Evolutionary conservation across 352 stramenopile species (phyloP).

Genomic region (Halophytophthora polymorphica): DNA sequence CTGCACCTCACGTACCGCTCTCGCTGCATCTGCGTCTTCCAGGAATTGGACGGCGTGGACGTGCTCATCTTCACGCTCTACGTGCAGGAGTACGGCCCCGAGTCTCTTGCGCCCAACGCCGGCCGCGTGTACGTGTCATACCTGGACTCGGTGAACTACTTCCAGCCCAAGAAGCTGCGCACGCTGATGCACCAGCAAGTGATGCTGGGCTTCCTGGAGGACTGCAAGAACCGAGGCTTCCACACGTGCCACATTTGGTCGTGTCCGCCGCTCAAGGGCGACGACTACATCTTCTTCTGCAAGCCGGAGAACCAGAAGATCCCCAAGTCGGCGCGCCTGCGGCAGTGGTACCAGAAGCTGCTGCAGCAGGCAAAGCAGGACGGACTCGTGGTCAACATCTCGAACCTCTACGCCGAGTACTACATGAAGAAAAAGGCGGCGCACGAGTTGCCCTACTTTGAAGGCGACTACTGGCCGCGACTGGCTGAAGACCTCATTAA

Average conservation of each 20-base stretch:
- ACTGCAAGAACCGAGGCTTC: slow-evolving; percentile 86
- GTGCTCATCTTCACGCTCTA: slow-evolving; percentile 89
- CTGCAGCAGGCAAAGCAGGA: slow-evolving; percentile 79
- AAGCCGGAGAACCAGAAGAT: slow-evolving; percentile 91
- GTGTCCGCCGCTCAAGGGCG: slow-evolving; percentile 83
- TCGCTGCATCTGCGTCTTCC: slow-evolving; percentile 89
- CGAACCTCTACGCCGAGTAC: slow-evolving; percentile 85
- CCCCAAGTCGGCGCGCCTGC: slow-evolving; percentile 81
- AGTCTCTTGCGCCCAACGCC: slow-evolving; percentile 71
- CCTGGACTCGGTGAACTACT: slow-evolving; percentile 88
- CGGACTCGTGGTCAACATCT: slow-evolving; percentile 76
- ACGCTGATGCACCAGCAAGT: slow-evolving; percentile 89
- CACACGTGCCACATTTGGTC: slow-evolving; percentile 89
- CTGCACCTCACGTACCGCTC: slow-evolving; percentile 84
- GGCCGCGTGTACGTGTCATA: slow-evolving; percentile 88
- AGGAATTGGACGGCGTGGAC: slow-evolving; percentile 86
- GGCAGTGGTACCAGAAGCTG: slow-evolving; percentile 86
- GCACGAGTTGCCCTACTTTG: slow-evolving; percentile 96
- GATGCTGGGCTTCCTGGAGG: slow-evolving; percentile 85
- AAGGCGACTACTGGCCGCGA: slow-evolving; percentile 98
- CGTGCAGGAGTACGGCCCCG: slow-evolving; percentile 83
- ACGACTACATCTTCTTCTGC: slow-evolving; percentile 91
- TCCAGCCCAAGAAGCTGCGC: slow-evolving; percentile 85
- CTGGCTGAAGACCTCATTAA: slow-evolving; percentile 99
- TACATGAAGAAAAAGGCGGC: slow-evolving; percentile 87